Percentiles rank a stretch among this genome's conserved stretches.
Evolutionary conservation across 805 yeast species (phyloP).

Genomic region (Torulaspora indica): DNA sequence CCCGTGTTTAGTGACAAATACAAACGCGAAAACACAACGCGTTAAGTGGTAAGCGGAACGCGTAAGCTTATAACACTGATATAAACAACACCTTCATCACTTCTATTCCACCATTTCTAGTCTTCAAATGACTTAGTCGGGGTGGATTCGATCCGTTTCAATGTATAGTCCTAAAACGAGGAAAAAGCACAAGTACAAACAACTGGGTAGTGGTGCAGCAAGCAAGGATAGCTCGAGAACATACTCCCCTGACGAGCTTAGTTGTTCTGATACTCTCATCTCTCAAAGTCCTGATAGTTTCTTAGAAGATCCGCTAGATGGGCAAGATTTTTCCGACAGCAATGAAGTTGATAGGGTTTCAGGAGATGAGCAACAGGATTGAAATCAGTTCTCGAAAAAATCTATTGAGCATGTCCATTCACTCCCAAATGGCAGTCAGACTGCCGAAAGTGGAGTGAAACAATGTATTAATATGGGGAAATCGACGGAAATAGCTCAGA

Average conservation of each 20-base stretch:
- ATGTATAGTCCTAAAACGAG: constrained; percentile 3
- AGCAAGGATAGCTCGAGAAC: too few species aligned
- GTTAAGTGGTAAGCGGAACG: too few species aligned
- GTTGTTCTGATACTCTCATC: constrained; percentile 5
- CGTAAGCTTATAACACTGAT: too few species aligned
- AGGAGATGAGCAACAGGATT: background rate
- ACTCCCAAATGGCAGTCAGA: background rate
- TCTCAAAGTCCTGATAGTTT: constrained; percentile 5
- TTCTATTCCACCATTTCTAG: background rate
- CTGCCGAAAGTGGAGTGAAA: too few species aligned
- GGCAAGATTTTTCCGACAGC: too few species aligned
- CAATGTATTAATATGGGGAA: too few species aligned
- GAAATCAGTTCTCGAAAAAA: background rate
- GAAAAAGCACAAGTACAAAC: constrained; percentile 1
- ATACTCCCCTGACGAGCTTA: constrained; percentile 2
- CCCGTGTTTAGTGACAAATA: too few species aligned
- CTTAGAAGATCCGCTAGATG: constrained; percentile 1
- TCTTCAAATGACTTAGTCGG: background rate
- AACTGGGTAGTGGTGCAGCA: too few species aligned
- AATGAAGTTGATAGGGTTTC: background rate
- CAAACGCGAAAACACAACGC: too few species aligned
- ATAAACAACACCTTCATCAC: too few species aligned
- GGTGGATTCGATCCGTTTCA: constrained; percentile 19
- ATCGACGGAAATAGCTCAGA: too few species aligned
- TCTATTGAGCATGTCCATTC: background rate